Base-by-base conservation (phyloP, 2,329 filamentous ascomycete species). In the Ophiostoma pallidulum region DNA sequence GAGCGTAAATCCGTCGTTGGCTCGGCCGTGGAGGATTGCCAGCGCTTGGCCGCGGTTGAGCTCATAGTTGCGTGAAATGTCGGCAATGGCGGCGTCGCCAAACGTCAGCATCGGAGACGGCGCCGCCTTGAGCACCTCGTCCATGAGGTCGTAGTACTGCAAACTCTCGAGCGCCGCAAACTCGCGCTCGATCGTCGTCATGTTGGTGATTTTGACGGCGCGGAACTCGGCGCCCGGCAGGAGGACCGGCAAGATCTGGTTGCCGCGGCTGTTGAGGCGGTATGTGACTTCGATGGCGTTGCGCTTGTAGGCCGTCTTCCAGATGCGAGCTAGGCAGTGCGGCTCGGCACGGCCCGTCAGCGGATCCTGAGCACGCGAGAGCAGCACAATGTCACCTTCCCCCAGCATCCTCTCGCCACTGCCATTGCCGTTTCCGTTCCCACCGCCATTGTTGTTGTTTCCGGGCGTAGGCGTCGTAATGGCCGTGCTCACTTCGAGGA, bases 1-100 rank as follows among this genome's bases (percentile, higher is more conserved):
- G 51, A 98, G 71, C 3, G 92, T 97, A 60, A 98, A 98, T 0
- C 88, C 94, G 65, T 97, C 92, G 57, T 98, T 98, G 59, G 94
- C 90, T 49, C 90, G 78, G 12, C 90, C 91, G 45, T 91, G 94
- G 54, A 92, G 78, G 52, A 98, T 87, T 8, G 92, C 92, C 63
- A 86, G 86, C 4, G 91, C 88, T 62, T 98, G 92, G 6, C 89
- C 92, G 36, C 73, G 72, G 61, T 98, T 98, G 48, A 98, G 77
- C 19, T 78, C 76, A 66, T 95, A 97, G 49, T 84, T 90, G 20
- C 76, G 70, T 64, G 84, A 82, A 31, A 87, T 74, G 8, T 77
- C 74, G 7, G 77, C 69, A 7, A 95, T 69, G 51, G 81, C 82
- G 53, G 85, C 78, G 4, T 91, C 82, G 36, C 79, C 78, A 61